phyloP scores from a whole-genome alignment of 352 stramenopile species.

The Globisporangium viniferum region DNA sequence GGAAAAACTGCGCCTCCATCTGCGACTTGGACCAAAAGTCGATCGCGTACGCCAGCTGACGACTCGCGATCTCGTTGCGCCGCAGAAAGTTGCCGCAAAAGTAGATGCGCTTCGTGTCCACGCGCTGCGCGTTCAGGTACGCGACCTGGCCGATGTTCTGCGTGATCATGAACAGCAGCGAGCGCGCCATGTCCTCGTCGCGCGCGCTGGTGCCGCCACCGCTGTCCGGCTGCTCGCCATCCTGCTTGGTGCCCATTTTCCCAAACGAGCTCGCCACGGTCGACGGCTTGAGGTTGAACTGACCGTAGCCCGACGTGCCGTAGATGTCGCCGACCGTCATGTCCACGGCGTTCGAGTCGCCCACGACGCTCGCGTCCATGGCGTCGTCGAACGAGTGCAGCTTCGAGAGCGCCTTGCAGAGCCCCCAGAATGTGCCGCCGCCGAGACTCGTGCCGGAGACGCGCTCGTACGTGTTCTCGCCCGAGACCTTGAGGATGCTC shows the following conservation, averaged over 20 bases:
- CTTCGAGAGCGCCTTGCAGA: slow-evolving; percentile 92
- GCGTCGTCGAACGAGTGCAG: slow-evolving; percentile 74
- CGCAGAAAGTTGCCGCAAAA: slow-evolving; percentile 97
- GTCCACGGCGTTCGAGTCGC: slow-evolving; percentile 83
- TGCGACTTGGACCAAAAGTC: slow-evolving; percentile 95
- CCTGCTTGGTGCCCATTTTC: slow-evolving; percentile 77
- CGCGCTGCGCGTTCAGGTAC: slow-evolving; percentile 94
- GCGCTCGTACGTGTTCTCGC: slow-evolving; percentile 90
- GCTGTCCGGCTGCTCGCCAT: slow-evolving; percentile 4
- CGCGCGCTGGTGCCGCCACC: slow-evolving; percentile 30
- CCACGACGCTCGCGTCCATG: slow-evolving; percentile 66
- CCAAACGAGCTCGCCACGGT: slow-evolving; percentile 97
- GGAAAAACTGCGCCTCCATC: slow-evolving; percentile 90
- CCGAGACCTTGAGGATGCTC: slow-evolving; percentile 93
- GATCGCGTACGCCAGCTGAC: slow-evolving; percentile 91
- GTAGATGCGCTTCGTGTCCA: slow-evolving; percentile 92
- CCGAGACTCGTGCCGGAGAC: slow-evolving; percentile 97
- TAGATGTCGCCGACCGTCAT: slow-evolving; percentile 99
- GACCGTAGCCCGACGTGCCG: slow-evolving; percentile 83
- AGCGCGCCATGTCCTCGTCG: slow-evolving; percentile 93
- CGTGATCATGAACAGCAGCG: slow-evolving; percentile 98
- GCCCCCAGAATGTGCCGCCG: slow-evolving; percentile 96
- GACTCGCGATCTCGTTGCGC: slow-evolving; percentile 92
- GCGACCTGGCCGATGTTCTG: slow-evolving; percentile 96
- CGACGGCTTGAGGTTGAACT: slow-evolving; percentile 80